Evolutionary conservation across 257 asterid species (phyloP), one percentile per base, ranked within the genome.

Genomic region (Henckelia pumila): DNA sequence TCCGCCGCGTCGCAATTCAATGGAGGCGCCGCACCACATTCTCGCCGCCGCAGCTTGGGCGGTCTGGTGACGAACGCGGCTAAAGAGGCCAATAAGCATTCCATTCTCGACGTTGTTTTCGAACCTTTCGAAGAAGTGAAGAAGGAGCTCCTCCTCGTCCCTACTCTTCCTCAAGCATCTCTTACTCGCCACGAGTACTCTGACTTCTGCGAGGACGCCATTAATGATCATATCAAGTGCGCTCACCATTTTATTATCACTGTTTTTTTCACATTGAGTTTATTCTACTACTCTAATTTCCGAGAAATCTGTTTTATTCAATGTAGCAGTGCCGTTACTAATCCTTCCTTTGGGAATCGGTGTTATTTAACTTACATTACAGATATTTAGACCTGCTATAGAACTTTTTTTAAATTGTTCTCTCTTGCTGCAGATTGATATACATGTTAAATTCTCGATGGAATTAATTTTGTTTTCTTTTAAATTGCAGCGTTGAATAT

Each of bases 181-280:
- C 78, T 86, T 40, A 85, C 85, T 73, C 83, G 90, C 29, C 86
- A 86, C 5, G 76, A 77, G 29, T 86, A 25, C 67, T n/a, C 82
- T 7, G 76, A 81, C 61, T 53, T 56, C 0, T 79, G 72, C 16
- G 86, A 86, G 59, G 77, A 70, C 8, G 84, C 87, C 56, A 69
- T 86, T 65, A 83, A 86, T 64, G 84, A 81, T 37, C 92, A 86
- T 71, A 86, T 81, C 82, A 83, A 83, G 92, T 86, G 8, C 8
- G 59, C 47, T 8, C 47, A 35, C 47, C 47, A 35, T 35, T 35
- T 35, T 35, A 35, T 35, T 35, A 32, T 35, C 3, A 35, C 6
- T 35, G 13, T 44, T 65, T 56, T 33, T 1, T 20, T 19, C 32
- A 3, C 32, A 3, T 26, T 23, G 2, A 4, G 10, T 49, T 49